phyloP scores from a whole-genome alignment of 1,284 basidiomycete species.

The Ganoderma sinense region DNA sequence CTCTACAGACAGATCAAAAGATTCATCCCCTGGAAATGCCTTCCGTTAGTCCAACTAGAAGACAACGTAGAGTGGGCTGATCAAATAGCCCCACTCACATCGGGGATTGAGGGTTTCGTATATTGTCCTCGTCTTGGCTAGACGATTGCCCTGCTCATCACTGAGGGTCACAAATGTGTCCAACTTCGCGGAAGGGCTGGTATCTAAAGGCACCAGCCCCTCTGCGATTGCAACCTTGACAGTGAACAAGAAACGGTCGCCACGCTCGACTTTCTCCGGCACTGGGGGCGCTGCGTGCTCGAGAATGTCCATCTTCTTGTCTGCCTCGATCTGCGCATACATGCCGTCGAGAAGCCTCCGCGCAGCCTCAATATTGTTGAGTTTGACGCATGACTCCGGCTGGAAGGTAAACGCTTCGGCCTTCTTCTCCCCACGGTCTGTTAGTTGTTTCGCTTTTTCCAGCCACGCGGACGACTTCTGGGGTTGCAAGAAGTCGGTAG shows the following conservation, averaged over 20 bases:
- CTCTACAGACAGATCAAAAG: conserved; percentile 93
- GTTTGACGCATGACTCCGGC: conserved; percentile 93
- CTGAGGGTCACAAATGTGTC: conserved; percentile 96
- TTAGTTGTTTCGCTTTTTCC: conserved; percentile 88
- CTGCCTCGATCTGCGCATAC: conserved; percentile 92
- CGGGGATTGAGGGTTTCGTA: conserved; percentile 91
- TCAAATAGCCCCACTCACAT: conserved; percentile 62
- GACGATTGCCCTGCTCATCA: conserved; percentile 88
- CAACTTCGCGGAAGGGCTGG: conserved; percentile 71
- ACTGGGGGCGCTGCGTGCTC: conserved; percentile 68
- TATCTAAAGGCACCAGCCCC: conserved; percentile 78
- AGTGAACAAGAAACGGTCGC: conserved; percentile 86
- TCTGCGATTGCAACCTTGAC: conserved; percentile 95
- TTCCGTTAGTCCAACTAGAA: conserved; percentile 3
- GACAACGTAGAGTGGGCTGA: conserved; percentile 1
- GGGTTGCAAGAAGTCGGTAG: conserved; percentile 75
- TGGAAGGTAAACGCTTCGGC: conserved; percentile 95
- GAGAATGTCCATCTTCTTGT: conserved; percentile 81
- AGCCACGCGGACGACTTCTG: conserved; percentile 94
- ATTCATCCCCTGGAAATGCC: conserved; percentile 85
- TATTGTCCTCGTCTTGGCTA: conserved; percentile 96
- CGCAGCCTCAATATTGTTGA: conserved; percentile 97
- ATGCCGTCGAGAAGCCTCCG: conserved; percentile 91
- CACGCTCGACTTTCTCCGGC: conserved; percentile 60
- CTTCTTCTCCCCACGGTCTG: conserved; percentile 86